These are phyloP conservation scores for Phytophthora aleatoria DNA, from an alignment of 352 stramenopile species.

Conservation along the genomic window DNA sequence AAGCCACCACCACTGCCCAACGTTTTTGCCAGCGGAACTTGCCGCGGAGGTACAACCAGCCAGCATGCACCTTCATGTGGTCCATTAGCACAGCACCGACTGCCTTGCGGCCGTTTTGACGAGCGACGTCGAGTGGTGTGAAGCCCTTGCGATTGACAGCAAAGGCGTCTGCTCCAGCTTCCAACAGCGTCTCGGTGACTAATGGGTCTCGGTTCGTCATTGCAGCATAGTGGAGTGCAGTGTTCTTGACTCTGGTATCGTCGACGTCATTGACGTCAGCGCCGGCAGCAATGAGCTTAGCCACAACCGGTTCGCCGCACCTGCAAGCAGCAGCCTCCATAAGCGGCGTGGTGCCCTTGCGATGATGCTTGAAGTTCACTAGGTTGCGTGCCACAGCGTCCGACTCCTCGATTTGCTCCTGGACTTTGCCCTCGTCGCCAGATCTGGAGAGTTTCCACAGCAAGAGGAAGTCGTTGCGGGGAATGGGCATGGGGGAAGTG, in stretches of 20 bases:
- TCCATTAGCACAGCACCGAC: constrained; percentile 53
- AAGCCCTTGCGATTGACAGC: constrained; percentile 63
- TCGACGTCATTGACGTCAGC: constrained; percentile 56
- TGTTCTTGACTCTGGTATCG: constrained; percentile 47
- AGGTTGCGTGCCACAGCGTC: constrained; percentile 39
- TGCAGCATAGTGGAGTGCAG: constrained; percentile 71
- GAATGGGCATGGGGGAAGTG: constrained; percentile 26
- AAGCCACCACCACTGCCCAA: constrained; percentile 65
- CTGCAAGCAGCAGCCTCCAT: constrained; percentile 64
- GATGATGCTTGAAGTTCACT: constrained; percentile 42
- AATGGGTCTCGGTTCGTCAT: constrained; percentile 43
- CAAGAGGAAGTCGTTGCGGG: constrained; percentile 33
- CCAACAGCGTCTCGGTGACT: constrained; percentile 55
- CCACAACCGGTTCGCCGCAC: constrained; percentile 43
- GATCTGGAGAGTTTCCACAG: constrained; percentile 37
- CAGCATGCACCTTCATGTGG: constrained; percentile 56
- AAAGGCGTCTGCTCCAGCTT: constrained; percentile 53
- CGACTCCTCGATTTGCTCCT: constrained; percentile 33
- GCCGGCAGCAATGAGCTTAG: constrained; percentile 52
- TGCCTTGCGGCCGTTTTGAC: constrained; percentile 46
- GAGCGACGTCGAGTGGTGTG: constrained; percentile 66
- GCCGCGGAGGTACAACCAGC: constrained; percentile 55
- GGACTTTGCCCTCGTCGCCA: constrained; percentile 35
- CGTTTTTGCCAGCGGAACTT: constrained; percentile 66
- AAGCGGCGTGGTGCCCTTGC: constrained; percentile 67